Evolutionary conservation across 306 rosid species (phyloP), one percentile per base, ranked within the genome.

Genomic region (Ammopiptanthus mongolicus): DNA sequence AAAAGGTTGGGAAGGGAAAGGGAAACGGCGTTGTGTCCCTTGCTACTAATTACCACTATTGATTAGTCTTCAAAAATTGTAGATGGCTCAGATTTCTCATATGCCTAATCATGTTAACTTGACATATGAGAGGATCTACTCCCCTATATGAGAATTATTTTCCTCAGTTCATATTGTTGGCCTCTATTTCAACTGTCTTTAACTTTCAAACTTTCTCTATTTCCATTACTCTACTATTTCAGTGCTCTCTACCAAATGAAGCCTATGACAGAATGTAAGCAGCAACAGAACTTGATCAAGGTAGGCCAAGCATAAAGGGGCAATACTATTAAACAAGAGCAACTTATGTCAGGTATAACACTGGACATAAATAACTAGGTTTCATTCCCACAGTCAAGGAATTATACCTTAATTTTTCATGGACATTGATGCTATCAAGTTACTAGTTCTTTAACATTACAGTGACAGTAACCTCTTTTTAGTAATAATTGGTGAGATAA

Each of bases 341-440:
- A 63, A 76, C 48, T 28, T 76, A 28, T 31, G 36, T 29, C 31
- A 33, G 22, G 60, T 23, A 52, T 8, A 34, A 63, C 21, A 69
- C 14, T 18, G 19, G 70, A 46, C 66, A 57, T 6, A 55, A 76
- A 47, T n/a, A n/a, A n/a, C n/a, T n/a, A 56, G 12, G 21, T 46
- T 65, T 48, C 61, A 41, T 67, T 67, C 42, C 42, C 55, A 46
- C 4, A 8, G 79, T 47, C 79, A 72, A 72, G 37, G 33, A 71
- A 53, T 44, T 39, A 13, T 22, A 46, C 11, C 51, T 7, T 55
- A 25, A 0, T 5, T 55, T 46, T 44, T 55, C 1, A 6, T 57
- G 10, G 68, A 46, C 7, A 62, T 12, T 29, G 34, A 52, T 52
- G 77, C 65, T 61, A 50, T 60, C 58, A 18, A 7, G 33, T 46